Conservation (phyloP, 2,329 filamentous ascomycete species). For the Cercospora sp. region DNA sequence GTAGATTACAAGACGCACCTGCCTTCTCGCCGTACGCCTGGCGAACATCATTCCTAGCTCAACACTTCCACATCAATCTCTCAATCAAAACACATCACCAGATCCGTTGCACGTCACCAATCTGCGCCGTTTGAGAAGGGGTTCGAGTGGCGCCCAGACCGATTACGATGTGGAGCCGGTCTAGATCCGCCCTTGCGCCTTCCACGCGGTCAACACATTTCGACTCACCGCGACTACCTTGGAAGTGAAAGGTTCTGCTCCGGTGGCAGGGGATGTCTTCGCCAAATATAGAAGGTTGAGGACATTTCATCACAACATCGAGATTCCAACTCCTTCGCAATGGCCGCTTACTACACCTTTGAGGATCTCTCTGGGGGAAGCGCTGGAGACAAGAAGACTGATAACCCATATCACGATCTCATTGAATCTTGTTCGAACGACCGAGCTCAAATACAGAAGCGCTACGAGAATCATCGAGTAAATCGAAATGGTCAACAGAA, state of each 20-base stretch:
- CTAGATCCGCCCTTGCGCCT: background rate
- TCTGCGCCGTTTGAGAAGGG: background rate
- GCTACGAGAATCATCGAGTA: conserved; percentile 72
- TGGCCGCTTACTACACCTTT: conserved; percentile 41
- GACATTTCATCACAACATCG: background rate
- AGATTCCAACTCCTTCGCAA: conserved; percentile 12
- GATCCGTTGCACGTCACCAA: background rate
- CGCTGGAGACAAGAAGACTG: conserved; percentile 38
- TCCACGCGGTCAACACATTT: background rate
- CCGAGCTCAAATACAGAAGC: conserved; percentile 64
- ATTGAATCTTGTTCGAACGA: conserved; percentile 67
- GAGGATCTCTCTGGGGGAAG: conserved; percentile 38
- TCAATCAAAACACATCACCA: background rate
- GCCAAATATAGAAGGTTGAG: background rate
- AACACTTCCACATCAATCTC: background rate
- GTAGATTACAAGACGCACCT: background rate
- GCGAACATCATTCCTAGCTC: background rate
- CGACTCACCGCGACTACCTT: background rate
- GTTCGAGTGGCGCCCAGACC: background rate
- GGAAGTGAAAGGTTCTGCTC: background rate
- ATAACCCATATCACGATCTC: conserved; percentile 76
- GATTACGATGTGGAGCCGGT: background rate
- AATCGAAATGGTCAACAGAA: conserved; percentile 75
- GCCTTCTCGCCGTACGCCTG: background rate
- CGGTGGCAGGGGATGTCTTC: background rate